Percentiles rank a stretch among this genome's conserved stretches.
Evolutionary conservation across 1,139 yeast species (phyloP).

Genomic region (Suhomyces bribrorum): DNA sequence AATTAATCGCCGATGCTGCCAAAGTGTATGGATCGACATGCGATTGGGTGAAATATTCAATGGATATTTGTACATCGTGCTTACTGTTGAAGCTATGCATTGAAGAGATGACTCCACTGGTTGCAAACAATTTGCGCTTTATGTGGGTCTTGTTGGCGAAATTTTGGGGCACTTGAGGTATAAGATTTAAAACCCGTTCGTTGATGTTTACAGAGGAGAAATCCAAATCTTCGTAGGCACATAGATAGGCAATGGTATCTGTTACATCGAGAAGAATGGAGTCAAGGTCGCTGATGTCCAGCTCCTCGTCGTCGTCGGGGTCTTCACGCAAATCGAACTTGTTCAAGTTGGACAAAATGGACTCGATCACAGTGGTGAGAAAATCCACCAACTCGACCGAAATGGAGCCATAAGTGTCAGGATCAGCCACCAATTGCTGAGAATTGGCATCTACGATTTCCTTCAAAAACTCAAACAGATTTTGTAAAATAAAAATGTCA

Average conservation of each 20-base stretch:
- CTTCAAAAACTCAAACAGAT: conserved; percentile 11
- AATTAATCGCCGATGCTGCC: conserved; percentile 32
- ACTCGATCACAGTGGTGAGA: conserved; percentile 1
- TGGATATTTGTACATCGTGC: conserved; percentile 14
- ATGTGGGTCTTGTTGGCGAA: conserved; percentile 15
- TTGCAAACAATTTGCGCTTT: conserved; percentile 36
- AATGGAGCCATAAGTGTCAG: conserved; percentile 1
- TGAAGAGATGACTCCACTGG: conserved; percentile 39
- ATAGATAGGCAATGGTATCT: conserved; percentile 18
- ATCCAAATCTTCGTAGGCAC: conserved; percentile 21
- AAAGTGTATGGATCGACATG: conserved; percentile 28
- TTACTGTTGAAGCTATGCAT: conserved; percentile 25
- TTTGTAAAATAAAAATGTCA: conserved; percentile 7
- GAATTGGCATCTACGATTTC: conserved; percentile 11
- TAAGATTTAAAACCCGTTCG: conserved; percentile 8
- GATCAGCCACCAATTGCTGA: neutral
- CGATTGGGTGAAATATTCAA: conserved; percentile 5
- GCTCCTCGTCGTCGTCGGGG: conserved; percentile 11
- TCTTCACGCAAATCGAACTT: conserved; percentile 5
- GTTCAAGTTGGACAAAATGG: conserved; percentile 2
- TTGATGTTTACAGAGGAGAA: conserved; percentile 12
- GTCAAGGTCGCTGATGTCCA: conserved; percentile 13
- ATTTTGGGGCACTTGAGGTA: conserved; percentile 10
- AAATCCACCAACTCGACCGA: conserved; percentile 6
- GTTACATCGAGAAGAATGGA: conserved; percentile 15